Conservation (phyloP, 139 green algal genomes). For the Zygnema cylindricum region DNA sequence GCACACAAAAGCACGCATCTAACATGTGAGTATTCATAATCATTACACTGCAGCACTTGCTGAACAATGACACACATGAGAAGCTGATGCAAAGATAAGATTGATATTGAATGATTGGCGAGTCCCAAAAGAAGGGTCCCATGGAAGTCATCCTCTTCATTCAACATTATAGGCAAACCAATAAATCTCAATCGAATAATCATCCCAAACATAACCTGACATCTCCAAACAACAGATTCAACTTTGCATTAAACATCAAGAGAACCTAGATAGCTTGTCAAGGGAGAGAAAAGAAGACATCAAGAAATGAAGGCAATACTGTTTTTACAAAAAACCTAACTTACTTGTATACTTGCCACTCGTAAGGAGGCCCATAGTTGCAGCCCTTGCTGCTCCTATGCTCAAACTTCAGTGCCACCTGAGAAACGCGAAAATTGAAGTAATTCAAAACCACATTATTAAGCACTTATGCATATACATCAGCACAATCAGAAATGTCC, state of each 20-base stretch:
- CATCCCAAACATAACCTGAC: neutral
- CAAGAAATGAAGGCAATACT: neutral
- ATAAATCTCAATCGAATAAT: neutral
- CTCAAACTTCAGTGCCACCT: slow-evolving; percentile 98
- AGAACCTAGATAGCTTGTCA: neutral
- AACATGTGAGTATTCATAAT: too few species aligned
- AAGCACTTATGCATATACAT: slow-evolving; percentile 9
- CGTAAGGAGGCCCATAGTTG: slow-evolving; percentile 96
- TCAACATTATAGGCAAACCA: neutral
- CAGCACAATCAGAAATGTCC: too few species aligned
- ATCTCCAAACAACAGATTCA: slow-evolving; percentile 1
- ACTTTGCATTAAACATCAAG: too few species aligned
- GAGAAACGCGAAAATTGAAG: slow-evolving; percentile 12
- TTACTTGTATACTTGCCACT: slow-evolving; percentile 97
- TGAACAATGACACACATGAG: too few species aligned
- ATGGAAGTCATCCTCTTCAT: too few species aligned
- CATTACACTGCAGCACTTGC: too few species aligned
- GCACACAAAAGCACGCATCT: slow-evolving; percentile 34
- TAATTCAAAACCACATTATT: too few species aligned
- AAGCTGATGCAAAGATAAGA: too few species aligned
- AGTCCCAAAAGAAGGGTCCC: too few species aligned
- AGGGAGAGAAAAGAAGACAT: neutral
- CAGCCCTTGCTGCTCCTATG: slow-evolving; percentile 96
- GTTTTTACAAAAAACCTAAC: neutral
- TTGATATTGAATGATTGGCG: too few species aligned